Conservation (phyloP, 2,329 filamentous ascomycete species). For the Reticulascus tulasneorum region DNA sequence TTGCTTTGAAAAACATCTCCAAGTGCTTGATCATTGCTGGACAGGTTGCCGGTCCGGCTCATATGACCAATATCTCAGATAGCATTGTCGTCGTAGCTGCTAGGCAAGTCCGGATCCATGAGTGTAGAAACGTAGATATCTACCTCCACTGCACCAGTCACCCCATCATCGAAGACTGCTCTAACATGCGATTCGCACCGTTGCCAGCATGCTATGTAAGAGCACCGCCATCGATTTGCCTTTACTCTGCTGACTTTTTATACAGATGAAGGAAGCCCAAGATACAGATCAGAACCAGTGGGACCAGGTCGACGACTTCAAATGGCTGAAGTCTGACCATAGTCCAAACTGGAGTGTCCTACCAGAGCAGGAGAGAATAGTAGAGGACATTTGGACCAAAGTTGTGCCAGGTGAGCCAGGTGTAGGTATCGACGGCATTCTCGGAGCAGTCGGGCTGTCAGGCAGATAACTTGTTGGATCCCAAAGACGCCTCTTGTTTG, state of each 20-base stretch:
- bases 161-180: slow-evolving; percentile 92
- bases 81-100: slow-evolving; percentile 75
- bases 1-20: slow-evolving; percentile 63
- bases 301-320: slow-evolving; percentile 94
- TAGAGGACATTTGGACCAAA: slow-evolving; percentile 64
- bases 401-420: slow-evolving; percentile 61
- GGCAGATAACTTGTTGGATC: not conserved
- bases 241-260: slow-evolving; percentile 8
- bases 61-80: slow-evolving; percentile 71
- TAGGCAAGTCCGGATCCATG: slow-evolving; percentile 90
- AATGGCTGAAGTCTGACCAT: slow-evolving; percentile 82
- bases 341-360: slow-evolving; percentile 87
- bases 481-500: not conserved
- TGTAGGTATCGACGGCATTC: slow-evolving; percentile 60
- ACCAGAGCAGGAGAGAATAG: slow-evolving; percentile 53
- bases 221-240: slow-evolving; percentile 10
- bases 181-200: slow-evolving; percentile 71
- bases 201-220: slow-evolving; percentile 68
- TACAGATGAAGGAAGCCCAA: too few relatives aligned
- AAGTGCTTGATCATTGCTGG: slow-evolving; percentile 74
- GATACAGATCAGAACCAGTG: slow-evolving; percentile 61
- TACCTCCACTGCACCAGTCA: slow-evolving; percentile 79
- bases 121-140: slow-evolving; percentile 74
- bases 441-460: slow-evolving; percentile 44
- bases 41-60: slow-evolving; percentile 72